A percentile compares a stretch with the other conserved stretches of the same genome.
These are phyloP conservation scores for Skeletonema marinoi DNA, from an alignment of 108 stramenopile genomes.

Conservation along the genomic window DNA sequence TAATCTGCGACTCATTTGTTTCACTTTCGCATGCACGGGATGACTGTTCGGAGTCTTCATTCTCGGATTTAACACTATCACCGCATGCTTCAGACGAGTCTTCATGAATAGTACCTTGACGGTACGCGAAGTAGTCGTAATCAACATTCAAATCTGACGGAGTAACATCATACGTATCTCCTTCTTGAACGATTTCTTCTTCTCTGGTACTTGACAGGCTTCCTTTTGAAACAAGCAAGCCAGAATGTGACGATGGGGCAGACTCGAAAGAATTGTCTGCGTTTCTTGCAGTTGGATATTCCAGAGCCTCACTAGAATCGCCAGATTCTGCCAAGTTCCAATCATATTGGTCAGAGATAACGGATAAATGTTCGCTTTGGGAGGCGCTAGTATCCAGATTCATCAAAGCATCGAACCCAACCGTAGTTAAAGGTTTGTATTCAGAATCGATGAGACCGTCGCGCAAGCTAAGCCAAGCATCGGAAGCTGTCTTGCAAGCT, in stretches of 20 bases:
- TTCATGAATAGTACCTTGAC: constrained; percentile 8
- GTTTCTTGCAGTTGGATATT: background rate
- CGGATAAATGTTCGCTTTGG: background rate
- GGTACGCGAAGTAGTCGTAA: constrained; percentile 36
- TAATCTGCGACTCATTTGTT: background rate
- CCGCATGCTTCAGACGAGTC: background rate
- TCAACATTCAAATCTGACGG: constrained; percentile 28
- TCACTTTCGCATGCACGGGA: background rate
- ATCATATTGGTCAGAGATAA: background rate
- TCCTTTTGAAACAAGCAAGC: background rate
- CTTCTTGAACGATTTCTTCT: background rate
- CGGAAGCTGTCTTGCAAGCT: constrained; percentile 64
- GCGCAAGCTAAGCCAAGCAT: constrained; percentile 82
- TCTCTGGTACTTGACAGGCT: background rate
- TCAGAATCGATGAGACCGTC: constrained; percentile 71
- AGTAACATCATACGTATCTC: constrained; percentile 25
- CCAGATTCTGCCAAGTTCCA: background rate
- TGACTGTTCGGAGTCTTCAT: background rate
- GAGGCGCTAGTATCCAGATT: background rate
- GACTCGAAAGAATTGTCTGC: background rate
- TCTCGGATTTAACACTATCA: background rate
- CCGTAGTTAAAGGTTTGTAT: background rate
- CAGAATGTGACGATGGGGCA: background rate
- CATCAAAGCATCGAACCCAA: background rate
- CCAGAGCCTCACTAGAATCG: background rate